A percentile compares a stretch with the other conserved stretches of the same genome.
Evolutionary conservation across 2,329 filamentous ascomycete species (phyloP).

Genomic region (Aureobasidium sp.): DNA sequence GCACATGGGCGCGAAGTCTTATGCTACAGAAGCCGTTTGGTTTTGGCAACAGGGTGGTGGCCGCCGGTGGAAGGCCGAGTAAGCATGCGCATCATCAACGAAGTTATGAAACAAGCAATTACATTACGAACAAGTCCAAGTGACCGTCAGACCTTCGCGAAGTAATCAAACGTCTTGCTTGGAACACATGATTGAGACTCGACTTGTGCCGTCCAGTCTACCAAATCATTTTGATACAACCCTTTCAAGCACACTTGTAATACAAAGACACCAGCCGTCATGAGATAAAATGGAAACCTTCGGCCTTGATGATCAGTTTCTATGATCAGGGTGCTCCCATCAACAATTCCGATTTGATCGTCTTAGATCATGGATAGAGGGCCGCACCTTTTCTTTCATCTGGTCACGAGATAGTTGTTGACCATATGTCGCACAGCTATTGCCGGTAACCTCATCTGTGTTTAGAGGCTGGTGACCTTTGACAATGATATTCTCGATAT

Average conservation of each 20-base stretch:
- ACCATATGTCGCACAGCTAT: too few relatives aligned
- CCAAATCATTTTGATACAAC: background rate
- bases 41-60: constrained; percentile 68
- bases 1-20: constrained; percentile 74
- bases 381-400: background rate
- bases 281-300: too few relatives aligned
- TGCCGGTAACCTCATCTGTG: background rate
- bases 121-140: background rate
- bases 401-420: too few relatives aligned
- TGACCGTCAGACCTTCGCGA: background rate
- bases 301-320: too few relatives aligned
- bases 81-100: constrained; percentile 7
- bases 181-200: background rate
- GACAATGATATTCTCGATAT: too few relatives aligned
- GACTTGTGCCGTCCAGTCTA: background rate
- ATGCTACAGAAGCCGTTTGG: constrained; percentile 87
- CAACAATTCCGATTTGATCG: background rate
- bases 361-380: background rate
- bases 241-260: background rate
- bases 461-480: background rate
- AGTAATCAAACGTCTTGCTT: background rate
- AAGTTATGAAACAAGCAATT: background rate
- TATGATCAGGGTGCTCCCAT: background rate
- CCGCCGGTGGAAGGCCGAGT: constrained; percentile 49
- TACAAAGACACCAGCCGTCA: background rate